Percentiles rank a stretch among this genome's conserved stretches.
Conservation (phyloP, 495 filamentous ascomycete genomes). For the Lasiosphaeris hirsuta region DNA sequence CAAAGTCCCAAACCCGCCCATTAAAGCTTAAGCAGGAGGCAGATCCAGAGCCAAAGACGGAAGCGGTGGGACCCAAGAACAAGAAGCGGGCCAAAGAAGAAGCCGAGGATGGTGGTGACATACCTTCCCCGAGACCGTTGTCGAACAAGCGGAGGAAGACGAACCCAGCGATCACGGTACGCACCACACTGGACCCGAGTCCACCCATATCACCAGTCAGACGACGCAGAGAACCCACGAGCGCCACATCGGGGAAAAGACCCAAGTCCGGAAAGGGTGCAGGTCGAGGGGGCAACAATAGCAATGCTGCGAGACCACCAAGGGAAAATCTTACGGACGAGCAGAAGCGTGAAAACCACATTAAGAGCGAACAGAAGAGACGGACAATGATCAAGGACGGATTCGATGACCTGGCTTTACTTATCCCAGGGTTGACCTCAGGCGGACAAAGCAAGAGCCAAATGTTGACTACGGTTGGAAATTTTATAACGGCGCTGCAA, state of each 20-base stretch:
- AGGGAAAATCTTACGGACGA: slow-evolving; percentile 79
- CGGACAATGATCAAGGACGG: slow-evolving; percentile 73
- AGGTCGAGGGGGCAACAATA: slow-evolving; percentile 15
- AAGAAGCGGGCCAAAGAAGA: slow-evolving; percentile 1
- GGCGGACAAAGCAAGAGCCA: slow-evolving; percentile 76
- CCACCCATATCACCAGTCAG: no score
- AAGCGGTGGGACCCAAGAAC: background rate
- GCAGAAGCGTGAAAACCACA: slow-evolving; percentile 85
- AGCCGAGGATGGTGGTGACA: background rate
- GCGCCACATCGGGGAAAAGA: no score
- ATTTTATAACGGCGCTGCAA: slow-evolving; percentile 70
- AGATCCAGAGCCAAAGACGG: background rate
- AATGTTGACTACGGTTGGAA: slow-evolving; percentile 66
- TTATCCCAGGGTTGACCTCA: slow-evolving; percentile 68
- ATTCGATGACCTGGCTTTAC: slow-evolving; percentile 65
- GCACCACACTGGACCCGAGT: no score
- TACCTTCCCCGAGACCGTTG: no score
- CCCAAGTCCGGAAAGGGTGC: no score
- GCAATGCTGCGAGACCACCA: slow-evolving; percentile 39
- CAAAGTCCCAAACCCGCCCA: no score
- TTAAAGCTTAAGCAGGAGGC: no score
- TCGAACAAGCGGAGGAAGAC: slow-evolving; percentile 9
- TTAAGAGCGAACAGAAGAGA: slow-evolving; percentile 83
- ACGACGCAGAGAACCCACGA: no score
- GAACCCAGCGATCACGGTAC: background rate